Percentiles rank a stretch among this genome's conserved stretches.
Evolutionary conservation across 78 protist species (phyloP).

Genomic region (Dictyostelium citrinum): DNA sequence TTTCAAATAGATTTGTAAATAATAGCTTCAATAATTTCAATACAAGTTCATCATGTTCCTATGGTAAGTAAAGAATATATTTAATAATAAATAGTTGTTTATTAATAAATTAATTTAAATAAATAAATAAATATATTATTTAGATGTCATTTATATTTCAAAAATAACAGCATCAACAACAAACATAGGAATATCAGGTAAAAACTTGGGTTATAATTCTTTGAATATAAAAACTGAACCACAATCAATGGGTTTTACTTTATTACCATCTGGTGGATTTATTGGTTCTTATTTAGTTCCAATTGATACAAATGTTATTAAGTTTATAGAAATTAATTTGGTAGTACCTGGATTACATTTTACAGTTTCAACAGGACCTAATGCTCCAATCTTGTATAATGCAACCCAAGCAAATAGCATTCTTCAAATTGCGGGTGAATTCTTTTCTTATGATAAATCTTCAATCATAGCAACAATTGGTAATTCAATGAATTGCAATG

Average conservation of each 20-base stretch:
- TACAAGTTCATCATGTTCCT: not conserved
- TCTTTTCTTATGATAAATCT: not conserved
- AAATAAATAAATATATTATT: too few species aligned
- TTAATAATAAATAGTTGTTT: too few species aligned
- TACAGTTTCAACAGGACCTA: not conserved
- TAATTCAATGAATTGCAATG: not conserved
- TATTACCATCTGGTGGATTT: too few species aligned
- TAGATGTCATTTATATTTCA: not conserved
- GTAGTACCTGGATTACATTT: not conserved
- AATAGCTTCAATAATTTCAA: not conserved
- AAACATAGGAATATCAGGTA: not conserved
- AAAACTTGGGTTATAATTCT: not conserved
- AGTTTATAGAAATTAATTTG: not conserved
- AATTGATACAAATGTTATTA: not conserved
- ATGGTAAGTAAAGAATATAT: too few species aligned
- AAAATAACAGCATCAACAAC: not conserved
- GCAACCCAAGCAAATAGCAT: not conserved
- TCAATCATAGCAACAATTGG: not conserved
- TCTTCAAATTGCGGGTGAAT: not conserved
- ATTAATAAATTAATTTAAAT: too few species aligned
- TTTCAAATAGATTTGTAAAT: not conserved
- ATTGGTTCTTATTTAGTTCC: not conserved
- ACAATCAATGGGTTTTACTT: not conserved
- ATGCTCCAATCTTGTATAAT: not conserved
- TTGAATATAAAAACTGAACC: not conserved